Evolutionary conservation across 2,329 filamentous ascomycete genomes (phyloP).

Genomic region (Beauveria sp.): DNA sequence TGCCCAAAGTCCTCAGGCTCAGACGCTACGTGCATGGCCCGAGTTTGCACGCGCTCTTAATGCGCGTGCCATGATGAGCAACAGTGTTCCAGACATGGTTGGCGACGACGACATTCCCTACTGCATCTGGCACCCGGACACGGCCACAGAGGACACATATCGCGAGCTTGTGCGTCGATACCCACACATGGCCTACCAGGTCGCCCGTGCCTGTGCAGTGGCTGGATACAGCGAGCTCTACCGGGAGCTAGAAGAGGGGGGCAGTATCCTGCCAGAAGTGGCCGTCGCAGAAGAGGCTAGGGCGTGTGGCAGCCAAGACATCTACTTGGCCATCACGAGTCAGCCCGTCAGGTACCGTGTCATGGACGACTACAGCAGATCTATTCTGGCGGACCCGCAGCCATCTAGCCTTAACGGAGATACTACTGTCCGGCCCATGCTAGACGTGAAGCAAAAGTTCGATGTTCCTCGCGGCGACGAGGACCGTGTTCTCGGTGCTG

Average conservation of each 20-base stretch:
- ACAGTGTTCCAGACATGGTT: slow-evolving; percentile 22
- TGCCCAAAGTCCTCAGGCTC: not conserved
- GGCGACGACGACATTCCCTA: slow-evolving; percentile 19
- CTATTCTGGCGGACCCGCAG: slow-evolving; percentile 13
- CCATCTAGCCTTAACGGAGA: slow-evolving; percentile 5
- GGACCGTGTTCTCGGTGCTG: not conserved
- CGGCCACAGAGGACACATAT: slow-evolving; percentile 28
- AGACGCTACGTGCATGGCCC: not conserved
- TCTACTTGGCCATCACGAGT: slow-evolving; percentile 25
- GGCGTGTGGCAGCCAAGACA: slow-evolving; percentile 12
- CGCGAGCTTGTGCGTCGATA: slow-evolving; percentile 23
- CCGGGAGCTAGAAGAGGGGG: slow-evolving; percentile 19
- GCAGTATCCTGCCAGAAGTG: slow-evolving; percentile 26
- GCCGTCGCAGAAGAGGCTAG: slow-evolving; percentile 31
- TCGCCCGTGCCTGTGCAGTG: slow-evolving; percentile 31
- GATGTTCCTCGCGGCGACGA: not conserved
- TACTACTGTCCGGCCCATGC: not conserved
- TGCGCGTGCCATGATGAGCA: slow-evolving; percentile 29
- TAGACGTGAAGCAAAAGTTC: not conserved
- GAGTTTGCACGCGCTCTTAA: slow-evolving; percentile 15
- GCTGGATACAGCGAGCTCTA: slow-evolving; percentile 30
- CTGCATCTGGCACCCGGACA: slow-evolving; percentile 33
- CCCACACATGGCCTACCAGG: slow-evolving; percentile 28
- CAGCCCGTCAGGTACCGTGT: slow-evolving; percentile 20
- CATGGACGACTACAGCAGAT: slow-evolving; percentile 28